Evolutionary conservation across 2,329 filamentous ascomycete genomes (phyloP).

Genomic region (Trichoderma lentiforme): DNA sequence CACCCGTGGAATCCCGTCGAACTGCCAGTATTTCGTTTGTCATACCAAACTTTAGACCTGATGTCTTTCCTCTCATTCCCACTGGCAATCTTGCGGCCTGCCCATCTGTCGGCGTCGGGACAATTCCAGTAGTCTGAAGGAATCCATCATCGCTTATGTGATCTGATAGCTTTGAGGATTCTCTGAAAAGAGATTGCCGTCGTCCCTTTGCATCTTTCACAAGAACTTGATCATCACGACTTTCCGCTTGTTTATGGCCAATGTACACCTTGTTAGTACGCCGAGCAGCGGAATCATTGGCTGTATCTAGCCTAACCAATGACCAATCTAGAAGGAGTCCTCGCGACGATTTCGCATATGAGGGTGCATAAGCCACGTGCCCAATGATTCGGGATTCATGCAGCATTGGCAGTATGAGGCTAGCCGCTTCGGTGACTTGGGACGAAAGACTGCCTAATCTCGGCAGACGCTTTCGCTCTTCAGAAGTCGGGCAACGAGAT

Average conservation of each 20-base stretch:
- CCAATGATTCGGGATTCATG: background rate
- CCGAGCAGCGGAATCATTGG: background rate
- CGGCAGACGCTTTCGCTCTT: background rate
- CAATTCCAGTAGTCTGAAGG: background rate
- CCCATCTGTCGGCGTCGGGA: background rate
- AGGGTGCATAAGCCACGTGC: background rate
- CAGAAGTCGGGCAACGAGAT: background rate
- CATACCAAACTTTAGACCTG: background rate
- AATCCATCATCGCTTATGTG: background rate
- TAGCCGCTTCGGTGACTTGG: background rate
- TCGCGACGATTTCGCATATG: background rate
- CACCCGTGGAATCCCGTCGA: background rate
- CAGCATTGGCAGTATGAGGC: background rate
- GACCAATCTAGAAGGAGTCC: background rate
- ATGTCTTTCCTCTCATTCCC: background rate
- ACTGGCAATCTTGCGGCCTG: background rate
- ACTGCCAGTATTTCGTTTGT: background rate
- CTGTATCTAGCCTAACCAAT: background rate
- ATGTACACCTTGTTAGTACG: background rate
- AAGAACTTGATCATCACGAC: background rate
- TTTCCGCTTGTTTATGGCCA: background rate
- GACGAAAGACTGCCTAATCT: background rate
- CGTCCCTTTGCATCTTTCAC: background rate
- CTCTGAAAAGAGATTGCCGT: background rate
- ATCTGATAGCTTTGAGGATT: background rate